These are phyloP conservation scores for Eleusine coracana DNA, from an alignment of 176 grass and related monocot genomes.

Conservation along the genomic window DNA sequence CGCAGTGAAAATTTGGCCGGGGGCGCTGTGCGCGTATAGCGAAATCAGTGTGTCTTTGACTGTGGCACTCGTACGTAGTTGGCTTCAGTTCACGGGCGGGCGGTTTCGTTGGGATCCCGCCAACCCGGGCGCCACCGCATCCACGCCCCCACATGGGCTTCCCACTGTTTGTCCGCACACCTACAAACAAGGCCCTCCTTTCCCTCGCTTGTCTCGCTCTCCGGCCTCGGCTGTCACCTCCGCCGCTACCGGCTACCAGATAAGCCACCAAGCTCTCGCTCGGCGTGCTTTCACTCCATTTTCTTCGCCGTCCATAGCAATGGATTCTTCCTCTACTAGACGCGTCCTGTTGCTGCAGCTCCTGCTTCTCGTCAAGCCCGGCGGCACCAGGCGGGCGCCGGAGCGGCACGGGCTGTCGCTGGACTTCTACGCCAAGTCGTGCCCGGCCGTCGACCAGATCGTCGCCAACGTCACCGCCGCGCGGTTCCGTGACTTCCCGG, in stretches of 20 bases:
- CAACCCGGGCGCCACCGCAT: slow-evolving; percentile 26
- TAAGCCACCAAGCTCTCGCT: not conserved
- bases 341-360: slow-evolving; percentile 5
- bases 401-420: slow-evolving; percentile 73
- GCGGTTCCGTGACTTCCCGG: slow-evolving; percentile 61
- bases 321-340: slow-evolving; percentile 13
- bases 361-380: slow-evolving; percentile 18
- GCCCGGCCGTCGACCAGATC: slow-evolving; percentile 87
- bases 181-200: slow-evolving; percentile 54
- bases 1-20: not conserved
- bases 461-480: slow-evolving; percentile 66
- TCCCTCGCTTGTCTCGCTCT: slow-evolving; percentile 31
- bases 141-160: slow-evolving; percentile 1
- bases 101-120: slow-evolving; percentile 28
- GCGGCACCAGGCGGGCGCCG: slow-evolving; percentile 42
- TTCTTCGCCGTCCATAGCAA: not conserved
- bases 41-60: not conserved
- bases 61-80: not conserved
- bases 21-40: not conserved
- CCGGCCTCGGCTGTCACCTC: not conserved
- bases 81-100: slow-evolving; percentile 40
- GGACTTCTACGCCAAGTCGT: slow-evolving; percentile 80
- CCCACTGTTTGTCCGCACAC: slow-evolving; percentile 35
- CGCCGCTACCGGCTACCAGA: not conserved
- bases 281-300: not conserved